phyloP scores from a whole-genome alignment of 2,329 filamentous ascomycete genomes.

The Diaporthe capsici region DNA sequence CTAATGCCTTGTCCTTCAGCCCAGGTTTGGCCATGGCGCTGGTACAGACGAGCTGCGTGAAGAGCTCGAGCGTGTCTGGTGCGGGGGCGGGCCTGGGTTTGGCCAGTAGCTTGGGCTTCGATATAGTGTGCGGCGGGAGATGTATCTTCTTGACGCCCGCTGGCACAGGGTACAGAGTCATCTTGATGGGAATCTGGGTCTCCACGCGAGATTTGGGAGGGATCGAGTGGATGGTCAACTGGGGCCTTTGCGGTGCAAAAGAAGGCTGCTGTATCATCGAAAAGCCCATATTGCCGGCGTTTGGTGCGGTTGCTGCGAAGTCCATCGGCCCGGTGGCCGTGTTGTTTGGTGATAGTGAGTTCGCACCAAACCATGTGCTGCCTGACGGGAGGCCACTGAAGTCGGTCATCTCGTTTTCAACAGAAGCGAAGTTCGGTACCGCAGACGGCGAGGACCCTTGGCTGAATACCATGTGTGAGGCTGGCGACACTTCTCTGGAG shows the following conservation, averaged over 20 bases:
- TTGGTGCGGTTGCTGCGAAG: conserved; percentile 9
- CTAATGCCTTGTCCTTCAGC: conserved; percentile 77
- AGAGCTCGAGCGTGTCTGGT: conserved; percentile 83
- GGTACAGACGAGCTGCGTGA: conserved; percentile 88
- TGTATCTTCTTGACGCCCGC: conserved; percentile 84
- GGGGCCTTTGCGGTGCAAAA: conserved; percentile 43
- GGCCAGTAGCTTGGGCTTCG: conserved; percentile 90
- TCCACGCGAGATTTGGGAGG: conserved; percentile 92
- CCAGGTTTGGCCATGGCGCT: conserved; percentile 87
- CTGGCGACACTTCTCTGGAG: conserved; percentile 69
- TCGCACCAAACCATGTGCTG: conserved; percentile 38
- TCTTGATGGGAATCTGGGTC: conserved; percentile 92
- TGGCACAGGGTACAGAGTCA: conserved; percentile 83
- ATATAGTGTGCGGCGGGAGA: conserved; percentile 90
- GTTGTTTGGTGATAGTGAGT: conserved; percentile 43
- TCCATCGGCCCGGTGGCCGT: conserved; percentile 52
- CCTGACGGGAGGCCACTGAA: conserved; percentile 46
- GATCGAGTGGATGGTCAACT: conserved; percentile 65
- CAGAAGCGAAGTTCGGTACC: conserved; percentile 64
- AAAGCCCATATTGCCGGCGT: conserved; percentile 33
- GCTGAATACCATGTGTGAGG: conserved; percentile 65
- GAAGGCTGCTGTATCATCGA: conserved; percentile 29
- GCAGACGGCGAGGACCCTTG: conserved; percentile 66
- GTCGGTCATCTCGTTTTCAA: conserved; percentile 54
- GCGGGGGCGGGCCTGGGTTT: conserved; percentile 77